phyloP scores from a whole-genome alignment of 1,139 yeast species.

The Neolecta irregularis region DNA sequence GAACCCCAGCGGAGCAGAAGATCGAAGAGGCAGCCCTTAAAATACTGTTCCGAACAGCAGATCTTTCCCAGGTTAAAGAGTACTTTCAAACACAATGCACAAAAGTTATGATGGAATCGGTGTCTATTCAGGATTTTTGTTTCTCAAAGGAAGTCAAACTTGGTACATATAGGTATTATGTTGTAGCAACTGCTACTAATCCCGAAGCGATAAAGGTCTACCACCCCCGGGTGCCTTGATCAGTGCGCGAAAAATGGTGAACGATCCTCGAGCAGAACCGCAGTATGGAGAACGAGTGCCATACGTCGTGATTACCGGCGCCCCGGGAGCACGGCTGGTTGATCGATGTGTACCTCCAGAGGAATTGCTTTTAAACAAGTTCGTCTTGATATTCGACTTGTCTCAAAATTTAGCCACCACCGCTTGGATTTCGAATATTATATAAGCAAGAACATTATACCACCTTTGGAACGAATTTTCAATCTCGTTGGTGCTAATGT shows the following conservation, averaged over 20 bases:
- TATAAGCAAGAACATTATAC: slow-evolving; percentile 64
- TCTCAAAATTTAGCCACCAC: too few relatives aligned
- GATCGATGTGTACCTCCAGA: slow-evolving; percentile 74
- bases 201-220: slow-evolving; percentile 44
- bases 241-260: slow-evolving; percentile 43
- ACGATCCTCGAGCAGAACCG: slow-evolving; percentile 64
- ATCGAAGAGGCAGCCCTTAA: slow-evolving; percentile 52
- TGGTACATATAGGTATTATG: slow-evolving; percentile 76
- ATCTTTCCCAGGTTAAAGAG: slow-evolving; percentile 51
- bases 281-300: slow-evolving; percentile 83
- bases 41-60: slow-evolving; percentile 53
- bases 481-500: slow-evolving; percentile 72
- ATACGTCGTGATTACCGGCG: slow-evolving; percentile 60
- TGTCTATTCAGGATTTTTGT: slow-evolving; percentile 67
- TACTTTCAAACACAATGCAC: slow-evolving; percentile 51
- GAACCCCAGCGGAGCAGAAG: slow-evolving; percentile 81
- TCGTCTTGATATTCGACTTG: neutral
- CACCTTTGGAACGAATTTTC: slow-evolving; percentile 77
- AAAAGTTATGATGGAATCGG: slow-evolving; percentile 45
- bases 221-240: slow-evolving; percentile 88
- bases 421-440: slow-evolving; percentile 67
- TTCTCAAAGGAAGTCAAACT: slow-evolving; percentile 81
- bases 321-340: slow-evolving; percentile 46
- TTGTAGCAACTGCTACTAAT: too few relatives aligned
- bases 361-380: slow-evolving; percentile 39